A percentile compares a stretch with the other conserved stretches of the same genome.
Conservation (phyloP, 345 rosid species). For the Acer yangbiense region DNA sequence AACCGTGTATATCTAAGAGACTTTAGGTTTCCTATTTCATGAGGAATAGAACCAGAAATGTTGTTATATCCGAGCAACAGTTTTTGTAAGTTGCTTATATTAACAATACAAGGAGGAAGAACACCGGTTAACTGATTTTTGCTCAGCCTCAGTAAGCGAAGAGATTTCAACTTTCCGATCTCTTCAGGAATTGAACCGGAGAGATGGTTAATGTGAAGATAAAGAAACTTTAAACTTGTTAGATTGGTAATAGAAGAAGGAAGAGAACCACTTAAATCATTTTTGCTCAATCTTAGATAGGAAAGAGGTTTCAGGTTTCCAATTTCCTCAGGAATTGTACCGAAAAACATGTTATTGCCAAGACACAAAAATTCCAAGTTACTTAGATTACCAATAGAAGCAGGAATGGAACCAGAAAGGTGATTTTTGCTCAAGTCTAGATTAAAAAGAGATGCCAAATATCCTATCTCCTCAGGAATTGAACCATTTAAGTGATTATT, state of each 20-base stretch:
- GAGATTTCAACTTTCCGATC: not conserved
- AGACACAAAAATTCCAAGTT: not conserved
- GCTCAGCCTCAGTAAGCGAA: not conserved
- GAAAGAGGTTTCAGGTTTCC: slow-evolving; percentile 22
- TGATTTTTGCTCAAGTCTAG: not conserved
- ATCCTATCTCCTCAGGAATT: slow-evolving; percentile 20
- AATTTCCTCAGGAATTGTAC: slow-evolving; percentile 24
- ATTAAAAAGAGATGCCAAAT: not conserved
- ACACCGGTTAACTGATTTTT: not conserved
- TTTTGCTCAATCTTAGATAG: not conserved
- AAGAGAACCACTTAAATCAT: slow-evolving; percentile 6
- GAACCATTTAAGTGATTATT: slow-evolving; percentile 26
- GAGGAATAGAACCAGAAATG: slow-evolving; percentile 30
- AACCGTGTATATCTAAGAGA: not conserved
- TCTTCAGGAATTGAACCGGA: slow-evolving; percentile 6
- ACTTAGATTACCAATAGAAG: slow-evolving; percentile 5
- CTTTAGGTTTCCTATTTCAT: slow-evolving; percentile 17
- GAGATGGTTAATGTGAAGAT: not conserved
- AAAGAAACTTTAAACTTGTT: not conserved
- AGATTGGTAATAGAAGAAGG: not conserved
- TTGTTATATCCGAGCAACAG: slow-evolving; percentile 20
- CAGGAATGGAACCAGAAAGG: slow-evolving; percentile 3
- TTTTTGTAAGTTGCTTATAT: slow-evolving; percentile 10
- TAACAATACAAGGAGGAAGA: slow-evolving; percentile 4
- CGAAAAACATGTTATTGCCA: not conserved